Evolutionary conservation across 768 basidiomycete species (phyloP).

Genomic region (Rhizopogon sp.): DNA sequence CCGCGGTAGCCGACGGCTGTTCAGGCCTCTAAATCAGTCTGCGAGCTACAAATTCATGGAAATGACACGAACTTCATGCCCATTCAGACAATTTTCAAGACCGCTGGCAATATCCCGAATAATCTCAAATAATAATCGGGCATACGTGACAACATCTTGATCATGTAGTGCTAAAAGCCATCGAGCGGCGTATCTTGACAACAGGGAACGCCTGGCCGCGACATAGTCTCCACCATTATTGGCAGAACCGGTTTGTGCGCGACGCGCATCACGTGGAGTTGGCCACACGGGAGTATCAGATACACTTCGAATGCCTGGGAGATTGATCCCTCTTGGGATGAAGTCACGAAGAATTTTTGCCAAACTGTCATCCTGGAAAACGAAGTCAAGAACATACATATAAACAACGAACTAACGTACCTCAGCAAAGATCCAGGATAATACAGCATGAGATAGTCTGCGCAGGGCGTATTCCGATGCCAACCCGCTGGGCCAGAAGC

Average conservation of each 20-base stretch:
- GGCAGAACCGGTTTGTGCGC: constrained; percentile 35
- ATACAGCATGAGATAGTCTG: constrained; percentile 50
- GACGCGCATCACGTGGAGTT: constrained; percentile 17
- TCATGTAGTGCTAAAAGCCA: constrained; percentile 73
- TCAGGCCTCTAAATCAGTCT: neutral
- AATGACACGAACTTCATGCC: neutral
- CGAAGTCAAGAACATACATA: neutral
- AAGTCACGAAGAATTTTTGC: constrained; percentile 65
- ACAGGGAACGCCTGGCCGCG: constrained; percentile 48
- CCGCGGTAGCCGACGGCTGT: constrained; percentile 20
- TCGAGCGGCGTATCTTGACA: constrained; percentile 50
- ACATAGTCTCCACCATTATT: constrained; percentile 72
- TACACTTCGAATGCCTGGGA: constrained; percentile 60
- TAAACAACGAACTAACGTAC: constrained; percentile 29
- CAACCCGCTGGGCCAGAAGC: constrained; percentile 73
- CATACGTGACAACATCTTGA: constrained; percentile 50
- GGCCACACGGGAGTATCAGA: constrained; percentile 55
- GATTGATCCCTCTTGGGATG: constrained; percentile 46
- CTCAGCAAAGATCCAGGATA: constrained; percentile 73
- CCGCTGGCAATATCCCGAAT: constrained; percentile 39
- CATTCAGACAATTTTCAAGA: neutral
- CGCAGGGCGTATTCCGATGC: constrained; percentile 66
- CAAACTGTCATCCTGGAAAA: constrained; percentile 56
- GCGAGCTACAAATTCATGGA: neutral
- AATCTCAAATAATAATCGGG: constrained; percentile 46